phyloP scores from a whole-genome alignment of 768 basidiomycete species.

The Cyathus striatus region DNA sequence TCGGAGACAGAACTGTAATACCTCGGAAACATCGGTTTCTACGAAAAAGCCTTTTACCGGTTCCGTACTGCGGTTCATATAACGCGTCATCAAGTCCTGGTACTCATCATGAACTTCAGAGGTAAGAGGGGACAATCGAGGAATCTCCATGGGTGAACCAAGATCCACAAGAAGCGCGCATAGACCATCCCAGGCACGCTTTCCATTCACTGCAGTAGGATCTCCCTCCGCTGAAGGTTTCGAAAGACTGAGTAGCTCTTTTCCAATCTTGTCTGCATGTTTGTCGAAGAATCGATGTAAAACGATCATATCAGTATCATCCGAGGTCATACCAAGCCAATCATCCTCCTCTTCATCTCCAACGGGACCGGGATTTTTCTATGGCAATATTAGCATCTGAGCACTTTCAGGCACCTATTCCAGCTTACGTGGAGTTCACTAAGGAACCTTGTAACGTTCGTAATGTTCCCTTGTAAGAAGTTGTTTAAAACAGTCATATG shows the following conservation, averaged over 20 bases:
- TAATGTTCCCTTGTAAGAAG: conserved; percentile 67
- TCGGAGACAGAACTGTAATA: conserved; percentile 12
- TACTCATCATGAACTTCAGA: conserved; percentile 59
- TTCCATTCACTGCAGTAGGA: conserved; percentile 54
- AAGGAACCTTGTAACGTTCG: conserved; percentile 70
- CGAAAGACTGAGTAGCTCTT: conserved; percentile 73
- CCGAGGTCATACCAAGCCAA: conserved; percentile 72
- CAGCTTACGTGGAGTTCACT: conserved; percentile 69
- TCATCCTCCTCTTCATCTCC: conserved; percentile 62
- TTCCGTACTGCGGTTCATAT: conserved; percentile 53
- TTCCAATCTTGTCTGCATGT: conserved; percentile 84
- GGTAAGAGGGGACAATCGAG: conserved; percentile 45
- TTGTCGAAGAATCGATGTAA: conserved; percentile 82
- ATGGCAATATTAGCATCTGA: neutral
- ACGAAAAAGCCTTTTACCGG: conserved; percentile 65
- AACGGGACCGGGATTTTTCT: conserved; percentile 31
- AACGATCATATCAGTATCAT: conserved; percentile 80
- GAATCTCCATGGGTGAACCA: conserved; percentile 62
- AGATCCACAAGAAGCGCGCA: conserved; percentile 79
- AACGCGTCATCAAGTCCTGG: conserved; percentile 61
- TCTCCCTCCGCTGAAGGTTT: conserved; percentile 56
- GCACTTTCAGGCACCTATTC: neutral
- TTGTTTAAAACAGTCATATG: conserved; percentile 80
- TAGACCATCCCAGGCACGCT: conserved; percentile 79
- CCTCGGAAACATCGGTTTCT: conserved; percentile 42